These are phyloP conservation scores for Kuraishia piskuri DNA, from an alignment of 805 yeast genomes.

Conservation along the genomic window DNA sequence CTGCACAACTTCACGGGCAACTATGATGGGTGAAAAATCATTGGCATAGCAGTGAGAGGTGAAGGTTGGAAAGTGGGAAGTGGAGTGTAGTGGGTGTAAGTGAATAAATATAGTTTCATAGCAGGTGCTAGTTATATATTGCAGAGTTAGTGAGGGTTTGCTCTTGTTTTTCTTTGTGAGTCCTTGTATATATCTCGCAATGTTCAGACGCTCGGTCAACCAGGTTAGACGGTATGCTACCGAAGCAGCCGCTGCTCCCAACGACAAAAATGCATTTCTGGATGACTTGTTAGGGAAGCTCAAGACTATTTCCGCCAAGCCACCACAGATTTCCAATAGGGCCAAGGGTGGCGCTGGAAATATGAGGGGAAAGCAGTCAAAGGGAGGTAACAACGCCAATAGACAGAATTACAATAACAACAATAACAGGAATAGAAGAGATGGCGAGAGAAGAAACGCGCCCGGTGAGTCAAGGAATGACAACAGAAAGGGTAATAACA, in stretches of 20 bases:
- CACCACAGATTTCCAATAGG: background rate
- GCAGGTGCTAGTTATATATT: no score
- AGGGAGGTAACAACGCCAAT: background rate
- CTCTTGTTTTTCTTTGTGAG: no score
- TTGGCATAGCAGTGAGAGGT: background rate
- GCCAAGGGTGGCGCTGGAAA: background rate
- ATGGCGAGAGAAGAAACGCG: background rate
- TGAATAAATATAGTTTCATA: no score
- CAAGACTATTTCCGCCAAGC: conserved; percentile 7
- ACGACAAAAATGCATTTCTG: background rate
- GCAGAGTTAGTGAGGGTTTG: no score
- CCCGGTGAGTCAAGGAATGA: background rate
- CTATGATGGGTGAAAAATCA: background rate
- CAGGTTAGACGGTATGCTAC: conserved; percentile 10
- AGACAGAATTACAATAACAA: background rate
- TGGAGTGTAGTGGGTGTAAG: no score
- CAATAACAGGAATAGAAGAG: background rate
- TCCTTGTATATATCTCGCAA: no score
- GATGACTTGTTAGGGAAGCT: conserved; percentile 11
- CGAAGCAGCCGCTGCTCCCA: conserved; percentile 13
- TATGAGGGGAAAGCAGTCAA: background rate
- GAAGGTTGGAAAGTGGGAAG: conserved; percentile 6
- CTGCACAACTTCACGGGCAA: background rate
- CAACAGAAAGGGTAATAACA: background rate
- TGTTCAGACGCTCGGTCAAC: conserved; percentile 3